A percentile compares a stretch with the other conserved stretches of the same genome.
phyloP scores from a whole-genome alignment of 73 alveolate species.

The Uronychia setigera region DNA sequence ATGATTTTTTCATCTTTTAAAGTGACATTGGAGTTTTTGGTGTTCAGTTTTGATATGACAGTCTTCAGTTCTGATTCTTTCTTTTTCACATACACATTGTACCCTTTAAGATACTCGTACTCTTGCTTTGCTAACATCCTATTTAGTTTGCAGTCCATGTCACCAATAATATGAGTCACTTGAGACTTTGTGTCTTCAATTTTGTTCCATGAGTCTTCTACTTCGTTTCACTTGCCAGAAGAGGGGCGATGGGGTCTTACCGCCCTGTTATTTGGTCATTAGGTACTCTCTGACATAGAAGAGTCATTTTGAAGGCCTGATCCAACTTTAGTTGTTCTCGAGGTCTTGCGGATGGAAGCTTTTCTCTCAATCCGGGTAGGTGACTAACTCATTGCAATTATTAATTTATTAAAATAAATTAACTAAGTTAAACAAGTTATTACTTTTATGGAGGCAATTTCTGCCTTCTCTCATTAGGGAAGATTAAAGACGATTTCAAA shows the following conservation, averaged over 20 bases:
- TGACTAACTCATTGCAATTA: too few relatives aligned
- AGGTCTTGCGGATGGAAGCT: too few relatives aligned
- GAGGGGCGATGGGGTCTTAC: not conserved
- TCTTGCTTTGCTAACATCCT: constrained; percentile 54
- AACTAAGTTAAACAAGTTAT: too few relatives aligned
- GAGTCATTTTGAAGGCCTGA: too few relatives aligned
- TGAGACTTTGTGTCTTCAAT: not conserved
- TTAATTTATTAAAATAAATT: too few relatives aligned
- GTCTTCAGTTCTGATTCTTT: constrained; percentile 53
- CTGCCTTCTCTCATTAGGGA: too few relatives aligned
- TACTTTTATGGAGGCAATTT: too few relatives aligned
- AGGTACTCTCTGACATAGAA: not conserved
- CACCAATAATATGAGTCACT: constrained; percentile 28
- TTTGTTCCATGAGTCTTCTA: not conserved
- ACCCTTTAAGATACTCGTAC: constrained; percentile 59
- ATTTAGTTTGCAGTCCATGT: constrained; percentile 56
- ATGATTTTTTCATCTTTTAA: constrained; percentile 60
- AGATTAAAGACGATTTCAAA: too few relatives aligned
- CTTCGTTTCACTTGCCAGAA: not conserved
- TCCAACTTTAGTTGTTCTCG: too few relatives aligned
- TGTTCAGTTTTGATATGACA: constrained; percentile 45
- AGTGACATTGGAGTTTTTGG: constrained; percentile 53
- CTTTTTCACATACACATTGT: constrained; percentile 52
- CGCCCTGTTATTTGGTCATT: not conserved
- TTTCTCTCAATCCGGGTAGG: too few relatives aligned